These are phyloP conservation scores for Hemerocallis citrina DNA, from an alignment of 106 monocot genomes.

Conservation along the genomic window DNA sequence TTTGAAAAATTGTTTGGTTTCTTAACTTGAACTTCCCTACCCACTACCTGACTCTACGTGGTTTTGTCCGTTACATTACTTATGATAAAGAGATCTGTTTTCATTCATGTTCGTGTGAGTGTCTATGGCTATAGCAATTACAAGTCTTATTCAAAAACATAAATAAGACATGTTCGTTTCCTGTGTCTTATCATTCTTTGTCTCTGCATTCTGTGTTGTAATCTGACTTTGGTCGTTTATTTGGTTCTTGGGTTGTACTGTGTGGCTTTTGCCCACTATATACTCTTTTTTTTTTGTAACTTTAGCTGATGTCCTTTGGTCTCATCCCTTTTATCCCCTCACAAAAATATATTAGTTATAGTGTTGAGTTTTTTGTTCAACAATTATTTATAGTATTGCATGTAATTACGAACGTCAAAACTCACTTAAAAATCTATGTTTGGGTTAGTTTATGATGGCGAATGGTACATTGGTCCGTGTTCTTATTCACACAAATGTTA, in stretches of 20 bases:
- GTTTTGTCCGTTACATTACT: not conserved
- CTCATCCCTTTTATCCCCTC: too few relatives aligned
- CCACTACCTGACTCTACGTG: not conserved
- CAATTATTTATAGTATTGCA: not conserved
- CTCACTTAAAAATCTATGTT: not conserved
- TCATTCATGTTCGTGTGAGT: not conserved
- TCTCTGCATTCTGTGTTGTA: too few relatives aligned
- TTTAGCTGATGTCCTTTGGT: too few relatives aligned
- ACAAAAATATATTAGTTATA: not conserved
- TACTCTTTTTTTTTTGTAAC: not conserved
- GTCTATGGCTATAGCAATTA: not conserved
- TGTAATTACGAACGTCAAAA: not conserved
- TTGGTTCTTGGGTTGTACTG: too few relatives aligned
- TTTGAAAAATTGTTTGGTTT: too few relatives aligned
- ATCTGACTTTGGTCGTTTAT: too few relatives aligned
- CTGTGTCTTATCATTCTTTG: too few relatives aligned
- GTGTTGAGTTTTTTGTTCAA: not conserved
- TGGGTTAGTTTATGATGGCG: slow-evolving; percentile 87
- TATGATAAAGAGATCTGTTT: not conserved
- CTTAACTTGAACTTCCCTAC: not conserved
- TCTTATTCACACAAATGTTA: slow-evolving; percentile 85
- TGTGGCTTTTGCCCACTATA: not conserved
- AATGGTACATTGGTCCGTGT: slow-evolving; percentile 84
- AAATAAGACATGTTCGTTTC: too few relatives aligned
- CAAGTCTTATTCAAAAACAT: not conserved